Percentiles rank a stretch among this genome's conserved stretches.
Evolutionary conservation across 2,329 filamentous ascomycete species (phyloP).

Genomic region (Hymenoscyphus albidus): DNA sequence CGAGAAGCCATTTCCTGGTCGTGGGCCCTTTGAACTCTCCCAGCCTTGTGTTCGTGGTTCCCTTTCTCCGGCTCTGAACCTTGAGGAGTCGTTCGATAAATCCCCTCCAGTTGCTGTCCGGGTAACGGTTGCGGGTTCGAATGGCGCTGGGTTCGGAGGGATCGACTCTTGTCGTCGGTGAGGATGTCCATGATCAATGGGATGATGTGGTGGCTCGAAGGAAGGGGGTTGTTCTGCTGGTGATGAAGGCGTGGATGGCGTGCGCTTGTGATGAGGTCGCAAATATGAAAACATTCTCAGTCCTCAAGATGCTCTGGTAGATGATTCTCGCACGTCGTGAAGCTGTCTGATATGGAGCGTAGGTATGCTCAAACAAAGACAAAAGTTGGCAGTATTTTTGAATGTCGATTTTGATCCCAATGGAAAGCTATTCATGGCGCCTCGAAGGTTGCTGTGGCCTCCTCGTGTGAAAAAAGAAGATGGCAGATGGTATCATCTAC

Average conservation of each 20-base stretch:
- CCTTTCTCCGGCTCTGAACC: conserved; percentile 15
- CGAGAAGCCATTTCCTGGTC: conserved; percentile 20
- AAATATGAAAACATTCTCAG: conserved; percentile 36
- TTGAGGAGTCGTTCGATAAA: conserved; percentile 10
- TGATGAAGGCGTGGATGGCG: conserved; percentile 34
- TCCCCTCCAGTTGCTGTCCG: conserved; percentile 34
- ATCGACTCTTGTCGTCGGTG: conserved; percentile 26
- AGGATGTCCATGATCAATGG: conserved; percentile 30
- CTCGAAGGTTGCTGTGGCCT: not conserved
- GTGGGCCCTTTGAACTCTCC: conserved; percentile 16
- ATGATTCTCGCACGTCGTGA: not conserved
- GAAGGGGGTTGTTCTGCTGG: conserved; percentile 30
- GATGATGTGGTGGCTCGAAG: conserved; percentile 28
- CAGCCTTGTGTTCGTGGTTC: conserved; percentile 18
- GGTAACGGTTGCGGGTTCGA: conserved; percentile 42
- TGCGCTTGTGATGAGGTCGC: conserved; percentile 34
- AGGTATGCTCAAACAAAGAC: not conserved
- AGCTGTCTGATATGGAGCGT: not conserved
- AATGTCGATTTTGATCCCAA: not conserved
- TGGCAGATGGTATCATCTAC: not conserved
- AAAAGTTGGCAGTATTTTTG: not conserved
- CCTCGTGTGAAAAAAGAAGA: not conserved
- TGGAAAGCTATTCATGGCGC: conserved; percentile 3
- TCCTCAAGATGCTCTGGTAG: not conserved
- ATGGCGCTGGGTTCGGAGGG: conserved; percentile 24